Percentiles rank a stretch among this genome's conserved stretches.
These are phyloP conservation scores for Pinus taeda DNA, from an alignment of 75 land plant genomes.

Conservation along the genomic window DNA sequence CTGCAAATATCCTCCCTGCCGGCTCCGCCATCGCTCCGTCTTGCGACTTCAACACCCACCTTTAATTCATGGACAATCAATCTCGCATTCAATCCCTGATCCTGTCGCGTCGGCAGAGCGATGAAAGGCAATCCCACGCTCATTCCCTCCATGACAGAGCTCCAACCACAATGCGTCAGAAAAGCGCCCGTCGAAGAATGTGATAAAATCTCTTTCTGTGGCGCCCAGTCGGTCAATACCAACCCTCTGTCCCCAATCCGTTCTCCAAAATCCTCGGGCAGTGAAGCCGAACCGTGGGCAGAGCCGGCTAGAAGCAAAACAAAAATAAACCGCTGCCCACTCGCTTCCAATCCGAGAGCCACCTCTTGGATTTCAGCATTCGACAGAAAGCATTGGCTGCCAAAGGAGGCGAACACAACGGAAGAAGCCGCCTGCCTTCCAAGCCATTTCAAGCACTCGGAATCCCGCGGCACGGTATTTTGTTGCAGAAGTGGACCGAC, in stretches of 20 bases:
- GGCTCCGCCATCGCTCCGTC: background rate
- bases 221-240: conserved; percentile 5
- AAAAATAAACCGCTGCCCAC: conserved; percentile 20
- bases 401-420: conserved; percentile 25
- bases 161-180: conserved; percentile 17
- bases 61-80: conserved; percentile 9
- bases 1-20: background rate
- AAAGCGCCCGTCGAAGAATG: conserved; percentile 16
- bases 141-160: conserved; percentile 9
- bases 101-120: conserved; percentile 17
- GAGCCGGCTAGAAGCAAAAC: conserved; percentile 7
- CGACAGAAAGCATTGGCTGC: conserved; percentile 18
- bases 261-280: background rate
- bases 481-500: background rate
- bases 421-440: conserved; percentile 16
- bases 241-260: conserved; percentile 12
- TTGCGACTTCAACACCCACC: conserved; percentile 12
- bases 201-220: conserved; percentile 19
- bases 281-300: no score
- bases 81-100: conserved; percentile 13
- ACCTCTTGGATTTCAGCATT: conserved; percentile 17
- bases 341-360: conserved; percentile 20
- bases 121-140: conserved; percentile 20
- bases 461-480: background rate
- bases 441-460: conserved; percentile 17